Evolutionary conservation across 495 filamentous ascomycete genomes (phyloP).

Genomic region (Bryoglossum gracile): DNA sequence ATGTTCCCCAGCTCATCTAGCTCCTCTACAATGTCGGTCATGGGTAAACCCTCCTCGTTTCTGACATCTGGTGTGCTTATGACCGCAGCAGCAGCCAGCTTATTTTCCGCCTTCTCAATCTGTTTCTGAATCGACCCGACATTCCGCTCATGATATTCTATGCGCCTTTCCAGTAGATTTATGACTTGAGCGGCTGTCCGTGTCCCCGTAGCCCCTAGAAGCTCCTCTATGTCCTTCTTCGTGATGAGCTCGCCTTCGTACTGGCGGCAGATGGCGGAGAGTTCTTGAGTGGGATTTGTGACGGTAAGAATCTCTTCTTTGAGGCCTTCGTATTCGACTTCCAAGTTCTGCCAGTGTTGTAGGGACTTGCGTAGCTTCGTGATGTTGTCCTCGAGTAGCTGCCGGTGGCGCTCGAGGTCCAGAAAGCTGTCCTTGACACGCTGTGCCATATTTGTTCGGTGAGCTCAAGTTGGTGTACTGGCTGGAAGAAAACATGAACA

Average conservation of each 20-base stretch:
- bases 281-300: constrained; percentile 41
- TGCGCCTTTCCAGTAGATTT: constrained; percentile 61
- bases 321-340: constrained; percentile 82
- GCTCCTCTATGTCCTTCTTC: constrained; percentile 52
- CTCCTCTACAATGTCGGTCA: constrained; percentile 85
- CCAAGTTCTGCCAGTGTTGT: constrained; percentile 81
- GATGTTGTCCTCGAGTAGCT: constrained; percentile 68
- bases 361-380: constrained; percentile 67
- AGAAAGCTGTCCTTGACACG: constrained; percentile 37
- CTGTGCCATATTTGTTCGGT: constrained; percentile 22
- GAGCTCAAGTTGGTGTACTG: too few species aligned
- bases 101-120: constrained; percentile 59
- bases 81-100: constrained; percentile 45
- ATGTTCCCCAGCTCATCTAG: constrained; percentile 89
- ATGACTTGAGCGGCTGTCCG: constrained; percentile 50
- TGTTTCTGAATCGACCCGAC: constrained; percentile 60
- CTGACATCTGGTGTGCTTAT: constrained; percentile 39
- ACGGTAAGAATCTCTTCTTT: constrained; percentile 66
- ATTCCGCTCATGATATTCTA: constrained; percentile 87
- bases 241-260: constrained; percentile 39
- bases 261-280: constrained; percentile 38
- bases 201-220: constrained; percentile 47
- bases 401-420: constrained; percentile 66
- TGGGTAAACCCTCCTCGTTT: constrained; percentile 60
- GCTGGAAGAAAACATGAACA: too few species aligned